Base-by-base conservation (phyloP, 352 stramenopile genomes). In the Pythium phragmiticola region DNA sequence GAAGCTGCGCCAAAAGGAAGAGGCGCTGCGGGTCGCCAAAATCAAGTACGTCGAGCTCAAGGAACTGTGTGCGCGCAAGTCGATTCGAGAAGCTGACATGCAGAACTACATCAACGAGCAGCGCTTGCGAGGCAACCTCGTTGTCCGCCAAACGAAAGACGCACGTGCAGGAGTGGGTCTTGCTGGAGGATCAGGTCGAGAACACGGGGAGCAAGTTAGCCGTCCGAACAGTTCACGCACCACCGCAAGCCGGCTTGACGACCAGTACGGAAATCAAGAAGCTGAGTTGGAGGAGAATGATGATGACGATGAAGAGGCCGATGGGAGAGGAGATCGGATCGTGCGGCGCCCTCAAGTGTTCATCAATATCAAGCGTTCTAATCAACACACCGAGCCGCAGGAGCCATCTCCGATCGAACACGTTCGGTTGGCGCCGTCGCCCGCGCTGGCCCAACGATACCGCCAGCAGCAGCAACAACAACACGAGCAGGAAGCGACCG, bases 71-170 rank as follows among this genome's bases (percentile, higher is more conserved):
- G 83, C 83, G 6, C 75, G 80, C 6, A 81, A 92, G 62, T 92
- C 81, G 17, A 81, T 92, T 47, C 80, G 84, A 16, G 84, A 92
- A 56, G 78, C 80, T 3, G 84, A 88, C 59, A 39, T 92, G 30
- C 84, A 90, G 60, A 92, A 90, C 48, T 90, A 90, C 55, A 88
- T 92, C 63, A 90, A 90, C 42, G 84, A 90, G 42, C 81, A 92
- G 52, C 84, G 84, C 9, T 62, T 92, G 28, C 80, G 84, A 3
- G 84, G 84, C 6, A 89, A 90, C 36, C 69, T 90, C 9, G 63
- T 87, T 17, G 80, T 90, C 54, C 59, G 68, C 14, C 85, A 84
- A 48, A 61, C 67, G 5, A 51, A 4, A 13, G 58, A 39, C 37
- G 4, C 30, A 3, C 34, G 34, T 2, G 23, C 16, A 14, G 30